Evolutionary conservation across 805 yeast genomes (phyloP), one percentile per base, ranked within the genome.

Genomic region (Vanderwaltozyma verrucispora): DNA sequence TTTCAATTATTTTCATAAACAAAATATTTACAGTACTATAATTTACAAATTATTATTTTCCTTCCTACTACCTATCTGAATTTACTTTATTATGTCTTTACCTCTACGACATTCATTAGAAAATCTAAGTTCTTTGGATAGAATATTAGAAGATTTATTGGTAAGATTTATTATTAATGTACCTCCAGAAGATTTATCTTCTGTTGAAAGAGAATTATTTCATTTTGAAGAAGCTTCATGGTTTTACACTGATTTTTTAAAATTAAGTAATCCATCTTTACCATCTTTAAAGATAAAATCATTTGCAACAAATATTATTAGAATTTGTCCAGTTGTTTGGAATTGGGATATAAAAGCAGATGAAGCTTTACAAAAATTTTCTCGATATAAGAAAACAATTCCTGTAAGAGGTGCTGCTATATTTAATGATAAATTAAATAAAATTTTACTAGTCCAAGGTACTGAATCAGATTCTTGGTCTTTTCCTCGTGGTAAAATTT

Each of bases 171-270:
- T 94, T 34, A 74, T 88, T 40, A 92, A 92, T 65, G 83, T 88
- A 36, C 97, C 98, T 9, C 74, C 76, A 4, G 96, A 89, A 52
- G 98, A 92, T 58, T 64, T 89, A 36, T 75, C 92, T 1, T 52
- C 58, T 31, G 57, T 54, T 10, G 62, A 75, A 54, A 70, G 98
- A 53, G 81, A 88, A 19, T 74, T 87, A 53, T 92, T 92, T 64
- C 95, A 88, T 56, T 79, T 92, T 30, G 99, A 92, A 65, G 97
- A 92, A 60, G 98, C 98, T 2, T 96, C 87, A 49, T 92, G 98
- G 98, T 92, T 83, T 55, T 92, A 88, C 60, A 72, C 81, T 35
- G 99, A 92, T 60, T 88, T 80, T 50, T 69, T 80, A 11, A 71
- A 88, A 26, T 72, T 71, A 26, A 62, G 79, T 49, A 81, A 86